Conservation (phyloP, 192 early-diverging fungal species). For the Dissophora ornata region DNA sequence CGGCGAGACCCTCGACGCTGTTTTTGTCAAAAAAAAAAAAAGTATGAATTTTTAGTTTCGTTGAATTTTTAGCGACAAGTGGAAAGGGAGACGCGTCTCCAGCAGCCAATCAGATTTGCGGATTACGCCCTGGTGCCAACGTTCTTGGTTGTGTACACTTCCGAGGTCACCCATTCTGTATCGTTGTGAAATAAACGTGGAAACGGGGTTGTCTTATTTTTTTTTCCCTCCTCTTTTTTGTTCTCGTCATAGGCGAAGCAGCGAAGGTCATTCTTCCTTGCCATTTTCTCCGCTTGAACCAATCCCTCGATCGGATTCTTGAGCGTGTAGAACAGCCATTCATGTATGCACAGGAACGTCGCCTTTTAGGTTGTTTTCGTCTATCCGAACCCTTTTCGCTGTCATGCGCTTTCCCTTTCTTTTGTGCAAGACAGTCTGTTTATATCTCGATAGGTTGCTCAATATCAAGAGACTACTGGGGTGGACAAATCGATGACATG, state of each 20-base stretch:
- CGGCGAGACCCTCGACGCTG: conserved; percentile 25
- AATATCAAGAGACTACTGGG: neutral
- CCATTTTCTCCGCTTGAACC: no score
- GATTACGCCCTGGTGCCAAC: conserved; percentile 15
- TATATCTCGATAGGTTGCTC: neutral
- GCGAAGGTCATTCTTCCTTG: no score
- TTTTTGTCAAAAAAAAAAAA: neutral
- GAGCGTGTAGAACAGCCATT: neutral
- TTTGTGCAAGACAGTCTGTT: neutral
- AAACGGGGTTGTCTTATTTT: neutral
- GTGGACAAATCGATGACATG: no score
- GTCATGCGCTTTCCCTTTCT: no score
- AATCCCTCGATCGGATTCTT: no score
- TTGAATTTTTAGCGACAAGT: no score
- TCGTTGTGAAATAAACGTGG: neutral
- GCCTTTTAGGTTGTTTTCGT: no score
- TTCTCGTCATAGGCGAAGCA: no score
- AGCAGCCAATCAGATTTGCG: conserved; percentile 9
- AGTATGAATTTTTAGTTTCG: no score
- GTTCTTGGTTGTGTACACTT: conserved; percentile 7
- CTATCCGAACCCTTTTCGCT: neutral
- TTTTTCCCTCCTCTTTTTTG: neutral
- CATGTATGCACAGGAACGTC: neutral
- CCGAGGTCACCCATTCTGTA: neutral
- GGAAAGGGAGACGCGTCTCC: neutral